Conservation (phyloP, 345 rosid species). For the Zanthoxylum bungeanum region DNA sequence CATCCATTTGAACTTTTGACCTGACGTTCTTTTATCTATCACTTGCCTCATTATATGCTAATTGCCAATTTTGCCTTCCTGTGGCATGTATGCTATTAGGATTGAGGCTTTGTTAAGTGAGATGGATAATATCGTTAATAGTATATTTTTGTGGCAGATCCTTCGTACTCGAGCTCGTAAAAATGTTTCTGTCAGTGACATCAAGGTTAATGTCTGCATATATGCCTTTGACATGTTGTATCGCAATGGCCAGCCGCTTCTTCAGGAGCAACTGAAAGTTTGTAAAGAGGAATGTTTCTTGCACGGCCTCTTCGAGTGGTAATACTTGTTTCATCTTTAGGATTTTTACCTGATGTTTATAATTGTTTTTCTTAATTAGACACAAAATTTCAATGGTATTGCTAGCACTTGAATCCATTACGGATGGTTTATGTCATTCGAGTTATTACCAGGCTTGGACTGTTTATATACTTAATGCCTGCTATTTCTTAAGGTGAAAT, state of each 20-base stretch:
- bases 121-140: conserved; percentile 10
- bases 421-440: not conserved
- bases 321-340: not conserved
- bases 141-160: conserved; percentile 36
- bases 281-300: conserved; percentile 69
- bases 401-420: not conserved
- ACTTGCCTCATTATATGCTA: not conserved
- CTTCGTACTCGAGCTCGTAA: conserved; percentile 86
- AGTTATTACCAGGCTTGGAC: not conserved
- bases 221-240: conserved; percentile 88
- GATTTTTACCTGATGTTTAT: not conserved
- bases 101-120: conserved; percentile 11
- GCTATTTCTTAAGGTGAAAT: not conserved
- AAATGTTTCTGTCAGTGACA: conserved; percentile 74
- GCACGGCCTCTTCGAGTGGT: not conserved
- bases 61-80: conserved; percentile 3
- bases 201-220: conserved; percentile 90
- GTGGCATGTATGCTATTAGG: not conserved
- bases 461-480: not conserved
- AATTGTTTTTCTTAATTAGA: not conserved
- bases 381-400: conserved; percentile 1
- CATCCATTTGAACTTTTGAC: conserved; percentile 1
- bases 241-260: conserved; percentile 71
- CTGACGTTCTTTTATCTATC: not conserved
- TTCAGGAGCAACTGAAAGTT: conserved; percentile 67